Conservation (phyloP, 139 green algal species). For the Deuterostichococcus epilithicus region DNA sequence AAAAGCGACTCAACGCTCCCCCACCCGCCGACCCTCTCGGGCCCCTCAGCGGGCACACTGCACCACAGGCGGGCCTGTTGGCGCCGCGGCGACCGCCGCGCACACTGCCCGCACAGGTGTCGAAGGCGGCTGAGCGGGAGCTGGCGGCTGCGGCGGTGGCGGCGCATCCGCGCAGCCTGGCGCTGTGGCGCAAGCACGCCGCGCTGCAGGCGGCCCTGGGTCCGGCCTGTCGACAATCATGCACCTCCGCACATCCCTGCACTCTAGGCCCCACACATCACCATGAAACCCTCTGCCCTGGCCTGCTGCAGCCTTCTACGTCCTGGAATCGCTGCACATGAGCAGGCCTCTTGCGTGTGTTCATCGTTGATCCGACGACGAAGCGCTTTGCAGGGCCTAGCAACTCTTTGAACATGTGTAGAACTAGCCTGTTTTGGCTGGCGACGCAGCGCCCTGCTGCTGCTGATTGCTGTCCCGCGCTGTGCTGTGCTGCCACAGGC, state of each 20-base stretch:
- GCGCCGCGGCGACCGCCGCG: no score
- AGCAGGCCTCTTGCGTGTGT: no score
- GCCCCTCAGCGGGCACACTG: background rate
- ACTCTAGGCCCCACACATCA: no score
- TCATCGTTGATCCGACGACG: no score
- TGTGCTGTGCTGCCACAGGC: background rate
- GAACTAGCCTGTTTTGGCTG: background rate
- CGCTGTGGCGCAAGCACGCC: background rate
- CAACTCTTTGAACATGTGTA: no score
- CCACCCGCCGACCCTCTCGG: no score
- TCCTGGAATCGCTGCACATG: no score
- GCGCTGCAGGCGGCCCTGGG: background rate
- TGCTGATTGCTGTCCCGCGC: background rate
- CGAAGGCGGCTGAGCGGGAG: background rate
- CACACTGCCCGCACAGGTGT: background rate
- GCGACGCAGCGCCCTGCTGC: background rate
- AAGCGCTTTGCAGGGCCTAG: no score
- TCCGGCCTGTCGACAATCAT: background rate
- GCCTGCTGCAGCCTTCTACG: no score
- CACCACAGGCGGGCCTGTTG: background rate
- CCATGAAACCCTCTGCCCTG: background rate
- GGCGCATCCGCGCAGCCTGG: background rate
- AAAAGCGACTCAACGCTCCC: no score
- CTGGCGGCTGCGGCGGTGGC: background rate
- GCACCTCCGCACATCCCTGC: background rate